Base-by-base conservation (phyloP, 2,329 filamentous ascomycete genomes). In the Metarhizium guizhouense region DNA sequence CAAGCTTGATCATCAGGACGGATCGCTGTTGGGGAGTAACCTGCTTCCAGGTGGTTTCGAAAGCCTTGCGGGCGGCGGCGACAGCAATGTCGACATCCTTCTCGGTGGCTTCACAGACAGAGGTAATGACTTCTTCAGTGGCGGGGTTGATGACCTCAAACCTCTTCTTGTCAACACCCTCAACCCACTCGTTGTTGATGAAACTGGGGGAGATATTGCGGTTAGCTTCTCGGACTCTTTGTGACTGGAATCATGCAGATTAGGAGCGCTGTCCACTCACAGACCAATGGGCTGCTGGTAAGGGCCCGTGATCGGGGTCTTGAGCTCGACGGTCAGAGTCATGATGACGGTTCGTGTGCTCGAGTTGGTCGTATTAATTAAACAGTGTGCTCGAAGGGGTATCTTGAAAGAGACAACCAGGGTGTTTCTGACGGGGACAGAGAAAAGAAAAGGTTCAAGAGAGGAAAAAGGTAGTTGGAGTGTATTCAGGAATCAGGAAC, bases 101-200 rank as follows among this genome's bases (percentile, higher is more conserved):
- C 79, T 95, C 90, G 61, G 86, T 88, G 68, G 86, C 92, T 76
- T 95, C 91, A 69, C 83, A 77, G 64, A 96, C 88, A 55, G 85
- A 85, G 78, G 79, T 82, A 77, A 95, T 95, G 67, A 90, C 83
- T 73, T 91, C 85, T 74, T 96, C 92, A 62, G 83, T 90, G 61
- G 86, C 68, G 58, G 91, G 91, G 82, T 95, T 95, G 80, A 94
- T 86, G 72, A 91, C 88, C 75, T 96, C 90, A 68, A 96, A 94
- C 63, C 86, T 91, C 82, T 90, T 87, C 76, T 91, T 91, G 65
- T 95, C 89, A 60, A 87, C 85, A 70, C 84, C 80, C 66, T 74
- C 71, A 61, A 95, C 83, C 76, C 86, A 96, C 74, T 96, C 87
- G 73, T 93, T 92, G 82, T 94, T 92, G 82, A 95, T 94, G 81